A percentile compares a stretch with the other conserved stretches of the same genome.
Evolutionary conservation across 1,139 yeast species (phyloP).

Genomic region (Nakaseomyces kungkrabaensis): DNA sequence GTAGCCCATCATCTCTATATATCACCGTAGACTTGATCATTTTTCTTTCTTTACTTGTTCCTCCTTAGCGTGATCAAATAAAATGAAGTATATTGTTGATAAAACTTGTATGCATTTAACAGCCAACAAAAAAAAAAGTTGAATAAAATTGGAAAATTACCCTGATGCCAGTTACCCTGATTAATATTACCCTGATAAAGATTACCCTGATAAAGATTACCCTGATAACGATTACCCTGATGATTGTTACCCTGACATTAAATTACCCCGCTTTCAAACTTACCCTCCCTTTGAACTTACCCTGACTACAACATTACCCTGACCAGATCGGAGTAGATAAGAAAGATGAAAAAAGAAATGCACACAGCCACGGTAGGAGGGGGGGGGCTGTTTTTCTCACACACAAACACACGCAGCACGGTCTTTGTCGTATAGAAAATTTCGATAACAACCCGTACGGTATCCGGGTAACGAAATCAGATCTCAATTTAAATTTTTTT

Average conservation of each 20-base stretch:
- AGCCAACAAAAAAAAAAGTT: too few species aligned
- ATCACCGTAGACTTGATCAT: slow-evolving; percentile 69
- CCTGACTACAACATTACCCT: too few species aligned
- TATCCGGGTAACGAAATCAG: neutral
- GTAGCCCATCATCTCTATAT: slow-evolving; percentile 69
- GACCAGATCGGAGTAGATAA: too few species aligned
- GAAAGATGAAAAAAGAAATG: too few species aligned
- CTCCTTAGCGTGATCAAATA: too few species aligned
- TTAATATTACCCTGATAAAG: neutral
- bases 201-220: neutral
- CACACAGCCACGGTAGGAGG: too few species aligned
- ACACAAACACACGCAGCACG: too few species aligned
- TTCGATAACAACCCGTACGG: too few species aligned
- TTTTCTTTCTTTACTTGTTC: neutral
- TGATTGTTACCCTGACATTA: neutral
- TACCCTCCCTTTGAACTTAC: neutral
- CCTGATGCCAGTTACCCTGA: neutral
- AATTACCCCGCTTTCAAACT: neutral
- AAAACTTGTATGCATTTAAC: too few species aligned
- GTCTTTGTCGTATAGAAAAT: too few species aligned
- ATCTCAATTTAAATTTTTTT: neutral
- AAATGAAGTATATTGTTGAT: too few species aligned
- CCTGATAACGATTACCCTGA: neutral
- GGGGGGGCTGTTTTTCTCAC: too few species aligned
- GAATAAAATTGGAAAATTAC: neutral